Conservation (phyloP, 768 basidiomycete species). For the Serendipita vermifera region DNA sequence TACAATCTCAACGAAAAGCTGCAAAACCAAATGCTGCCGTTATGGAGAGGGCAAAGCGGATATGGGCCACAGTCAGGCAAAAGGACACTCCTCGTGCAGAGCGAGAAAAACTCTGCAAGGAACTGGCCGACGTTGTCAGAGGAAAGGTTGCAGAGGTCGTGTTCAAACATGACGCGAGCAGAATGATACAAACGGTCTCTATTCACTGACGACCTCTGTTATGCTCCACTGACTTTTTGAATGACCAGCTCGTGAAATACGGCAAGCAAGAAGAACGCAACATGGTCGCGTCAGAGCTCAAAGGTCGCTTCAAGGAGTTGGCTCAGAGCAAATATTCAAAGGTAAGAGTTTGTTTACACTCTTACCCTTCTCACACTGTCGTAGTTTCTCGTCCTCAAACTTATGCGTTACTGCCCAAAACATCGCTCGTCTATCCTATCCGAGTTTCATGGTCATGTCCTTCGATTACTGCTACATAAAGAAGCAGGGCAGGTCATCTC, state of each 20-base stretch:
- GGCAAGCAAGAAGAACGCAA: constrained; percentile 62
- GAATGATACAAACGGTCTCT: constrained; percentile 53
- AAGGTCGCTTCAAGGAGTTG: constrained; percentile 63
- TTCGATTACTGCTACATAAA: constrained; percentile 68
- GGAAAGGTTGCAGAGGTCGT: constrained; percentile 78
- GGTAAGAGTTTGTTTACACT: constrained; percentile 29
- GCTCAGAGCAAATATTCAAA: constrained; percentile 86
- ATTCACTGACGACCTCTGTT: neutral
- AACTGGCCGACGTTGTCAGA: constrained; percentile 62
- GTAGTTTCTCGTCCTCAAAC: constrained; percentile 70
- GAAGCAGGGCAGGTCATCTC: constrained; percentile 75
- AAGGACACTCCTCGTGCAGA: constrained; percentile 57
- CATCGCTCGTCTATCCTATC: constrained; percentile 63
- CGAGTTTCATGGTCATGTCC: constrained; percentile 65
- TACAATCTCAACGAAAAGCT: constrained; percentile 57
- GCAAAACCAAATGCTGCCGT: constrained; percentile 65
- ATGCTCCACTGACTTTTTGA: neutral
- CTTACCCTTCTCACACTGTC: neutral
- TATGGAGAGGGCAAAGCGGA: constrained; percentile 54
- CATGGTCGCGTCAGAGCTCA: constrained; percentile 70
- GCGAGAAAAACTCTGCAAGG: constrained; percentile 57
- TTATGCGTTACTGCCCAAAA: constrained; percentile 57
- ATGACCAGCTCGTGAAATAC: constrained; percentile 54
- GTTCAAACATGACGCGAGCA: constrained; percentile 84
- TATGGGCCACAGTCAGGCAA: constrained; percentile 66